Evolutionary conservation across 306 rosid genomes (phyloP).

Genomic region (Malus orientalis): DNA sequence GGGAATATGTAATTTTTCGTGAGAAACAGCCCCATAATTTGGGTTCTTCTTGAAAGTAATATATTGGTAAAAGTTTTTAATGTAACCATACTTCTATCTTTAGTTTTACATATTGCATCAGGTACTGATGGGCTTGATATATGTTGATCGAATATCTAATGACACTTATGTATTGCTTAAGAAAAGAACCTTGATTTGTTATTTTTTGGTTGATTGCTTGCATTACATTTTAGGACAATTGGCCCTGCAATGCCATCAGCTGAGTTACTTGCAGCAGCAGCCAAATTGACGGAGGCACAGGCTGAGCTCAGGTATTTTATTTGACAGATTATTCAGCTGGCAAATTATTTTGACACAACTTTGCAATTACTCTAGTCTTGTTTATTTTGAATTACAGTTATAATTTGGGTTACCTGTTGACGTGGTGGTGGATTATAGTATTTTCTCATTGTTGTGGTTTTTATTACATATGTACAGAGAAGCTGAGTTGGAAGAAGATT

Average conservation of each 20-base stretch:
- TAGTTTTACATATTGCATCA: neutral
- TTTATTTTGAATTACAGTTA: neutral
- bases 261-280: slow-evolving; percentile 90
- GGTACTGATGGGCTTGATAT: neutral
- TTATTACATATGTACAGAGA: slow-evolving; percentile 36
- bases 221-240: slow-evolving; percentile 43
- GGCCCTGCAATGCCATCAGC: slow-evolving; percentile 97
- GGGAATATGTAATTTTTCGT: neutral
- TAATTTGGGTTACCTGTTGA: neutral
- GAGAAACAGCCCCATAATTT: neutral
- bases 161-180: neutral
- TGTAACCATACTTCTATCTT: neutral
- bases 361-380: neutral
- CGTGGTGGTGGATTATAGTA: neutral
- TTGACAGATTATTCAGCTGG: neutral
- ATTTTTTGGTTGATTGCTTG: slow-evolving; percentile 4
- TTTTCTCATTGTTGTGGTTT: neutral
- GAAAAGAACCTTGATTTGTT: neutral
- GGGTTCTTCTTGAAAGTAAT: neutral
- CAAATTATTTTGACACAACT: neutral
- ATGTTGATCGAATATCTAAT: neutral
- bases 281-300: slow-evolving; percentile 90
- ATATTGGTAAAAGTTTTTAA: neutral
- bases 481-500: slow-evolving; percentile 65
- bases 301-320: slow-evolving; percentile 55